Percentiles rank a stretch among this genome's conserved stretches.
These are phyloP conservation scores for Herpetospermum pedunculosum DNA, from an alignment of 306 rosid genomes.

Conservation along the genomic window DNA sequence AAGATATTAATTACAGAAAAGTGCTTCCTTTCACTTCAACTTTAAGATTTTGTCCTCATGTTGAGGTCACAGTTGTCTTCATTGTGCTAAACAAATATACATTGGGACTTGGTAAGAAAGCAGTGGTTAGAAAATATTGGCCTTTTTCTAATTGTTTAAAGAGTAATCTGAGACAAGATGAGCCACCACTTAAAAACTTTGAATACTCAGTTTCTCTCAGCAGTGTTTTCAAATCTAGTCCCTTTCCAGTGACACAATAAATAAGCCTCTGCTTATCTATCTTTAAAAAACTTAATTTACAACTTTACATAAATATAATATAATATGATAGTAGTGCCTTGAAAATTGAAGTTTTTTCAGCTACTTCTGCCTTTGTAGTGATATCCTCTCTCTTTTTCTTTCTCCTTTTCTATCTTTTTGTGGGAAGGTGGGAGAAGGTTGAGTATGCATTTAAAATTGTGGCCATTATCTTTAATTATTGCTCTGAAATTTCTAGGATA, in stretches of 20 bases:
- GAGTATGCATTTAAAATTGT: slow-evolving; percentile 9
- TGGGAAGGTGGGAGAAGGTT: slow-evolving; percentile 12
- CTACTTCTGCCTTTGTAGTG: slow-evolving; percentile 10
- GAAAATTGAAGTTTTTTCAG: slow-evolving; percentile 1
- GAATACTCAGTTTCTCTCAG: background rate
- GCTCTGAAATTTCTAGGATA: slow-evolving; percentile 6
- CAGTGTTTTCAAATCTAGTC: slow-evolving; percentile 5
- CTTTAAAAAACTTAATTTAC: background rate
- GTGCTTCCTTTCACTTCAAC: slow-evolving; percentile 5
- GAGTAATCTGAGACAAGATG: background rate
- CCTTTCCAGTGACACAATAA: background rate
- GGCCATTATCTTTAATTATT: slow-evolving; percentile 5
- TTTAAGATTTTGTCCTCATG: slow-evolving; percentile 5
- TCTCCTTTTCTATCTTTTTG: background rate
- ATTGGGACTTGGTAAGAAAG: slow-evolving; percentile 1
- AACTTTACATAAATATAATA: background rate
- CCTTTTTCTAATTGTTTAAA: slow-evolving; percentile 9
- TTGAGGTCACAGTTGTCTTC: background rate
- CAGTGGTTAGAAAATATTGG: background rate
- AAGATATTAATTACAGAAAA: background rate
- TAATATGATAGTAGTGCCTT: slow-evolving; percentile 8
- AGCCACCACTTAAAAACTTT: slow-evolving; percentile 8
- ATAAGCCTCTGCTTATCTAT: background rate
- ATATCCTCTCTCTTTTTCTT: background rate
- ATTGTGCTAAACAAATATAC: slow-evolving; percentile 9